phyloP scores from a whole-genome alignment of 2,329 filamentous ascomycete species.

The Xylariaceae sp. region DNA sequence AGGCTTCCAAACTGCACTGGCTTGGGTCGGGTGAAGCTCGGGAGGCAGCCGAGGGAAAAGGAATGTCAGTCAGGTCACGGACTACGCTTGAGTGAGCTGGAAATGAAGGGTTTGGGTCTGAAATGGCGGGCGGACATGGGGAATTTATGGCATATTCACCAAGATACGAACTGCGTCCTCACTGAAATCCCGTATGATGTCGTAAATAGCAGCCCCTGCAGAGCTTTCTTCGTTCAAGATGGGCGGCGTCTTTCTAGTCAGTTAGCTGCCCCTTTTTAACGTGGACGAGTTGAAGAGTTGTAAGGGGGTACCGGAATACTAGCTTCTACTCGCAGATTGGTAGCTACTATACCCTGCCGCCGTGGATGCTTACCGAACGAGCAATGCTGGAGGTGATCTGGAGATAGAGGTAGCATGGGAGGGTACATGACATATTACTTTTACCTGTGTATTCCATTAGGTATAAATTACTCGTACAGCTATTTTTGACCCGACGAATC shows the following conservation, averaged over 20 bases:
- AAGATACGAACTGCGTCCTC: neutral
- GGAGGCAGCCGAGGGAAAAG: neutral
- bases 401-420: no score
- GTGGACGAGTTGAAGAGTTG: neutral
- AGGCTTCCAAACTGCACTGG: neutral
- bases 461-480: no score
- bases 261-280: neutral
- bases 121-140: neutral
- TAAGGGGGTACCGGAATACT: neutral
- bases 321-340: no score
- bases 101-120: neutral
- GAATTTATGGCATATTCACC: neutral
- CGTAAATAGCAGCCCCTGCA: neutral
- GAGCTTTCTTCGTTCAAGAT: constrained; percentile 1
- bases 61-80: neutral
- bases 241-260: neutral
- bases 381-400: no score
- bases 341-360: no score
- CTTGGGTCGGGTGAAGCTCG: neutral
- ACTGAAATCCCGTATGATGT: neutral
- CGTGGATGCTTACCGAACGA: no score
- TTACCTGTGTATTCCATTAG: no score
- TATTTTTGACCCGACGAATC: no score
- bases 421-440: no score
- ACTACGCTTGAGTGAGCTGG: neutral